Evolutionary conservation across 257 asterid genomes (phyloP), one percentile per base, ranked within the genome.

Genomic region (Solanum pimpinellifolium): DNA sequence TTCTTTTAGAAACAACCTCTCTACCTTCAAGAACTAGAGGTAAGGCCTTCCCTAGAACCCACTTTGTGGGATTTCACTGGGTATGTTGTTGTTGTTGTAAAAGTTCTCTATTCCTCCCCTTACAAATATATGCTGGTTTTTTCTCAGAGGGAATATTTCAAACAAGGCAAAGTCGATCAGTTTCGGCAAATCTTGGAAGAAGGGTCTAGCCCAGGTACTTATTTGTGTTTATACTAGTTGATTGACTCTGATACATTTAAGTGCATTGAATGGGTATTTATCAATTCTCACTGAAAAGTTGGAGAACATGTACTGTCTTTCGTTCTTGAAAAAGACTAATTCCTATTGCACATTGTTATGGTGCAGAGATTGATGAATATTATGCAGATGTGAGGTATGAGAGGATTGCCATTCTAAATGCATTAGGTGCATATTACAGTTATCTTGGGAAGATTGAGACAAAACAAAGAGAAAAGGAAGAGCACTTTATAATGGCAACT

Each of bases 351-450:
- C 84, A 35, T 82, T 85, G 86, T 83, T 89, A 47, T 88, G 88
- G 73, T 90, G 93, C 98, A 97, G 99, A 97, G 90, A 97, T 97
- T 75, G 99, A 97, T 91, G 99, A 97, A 83, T 96, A 97, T 92
- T 97, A 97, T 90, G 98, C 99, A 7, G 99, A 97, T 89, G 98
- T 97, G 75, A 92, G 94, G 91, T 97, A 97, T 78, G 99, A 97
- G 93, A 93, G 99, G 93, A 97, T 97, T 83, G 97, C 99, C 76
- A 97, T 97, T 86, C 91, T 97, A 83, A 97, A 97, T 94, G 99
- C 99, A 78, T 88, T 97, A 90, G 99, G 99, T 87, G 99, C 99
- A 66, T 97, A 94, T 93, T 95, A 96, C 92, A 94, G 99, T 91
- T 94, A 95, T 89, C 96, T 96, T 82, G 99, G 98, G 52, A 97